Evolutionary conservation across 257 asterid genomes (phyloP).

Genomic region (Primulina eburnea): DNA sequence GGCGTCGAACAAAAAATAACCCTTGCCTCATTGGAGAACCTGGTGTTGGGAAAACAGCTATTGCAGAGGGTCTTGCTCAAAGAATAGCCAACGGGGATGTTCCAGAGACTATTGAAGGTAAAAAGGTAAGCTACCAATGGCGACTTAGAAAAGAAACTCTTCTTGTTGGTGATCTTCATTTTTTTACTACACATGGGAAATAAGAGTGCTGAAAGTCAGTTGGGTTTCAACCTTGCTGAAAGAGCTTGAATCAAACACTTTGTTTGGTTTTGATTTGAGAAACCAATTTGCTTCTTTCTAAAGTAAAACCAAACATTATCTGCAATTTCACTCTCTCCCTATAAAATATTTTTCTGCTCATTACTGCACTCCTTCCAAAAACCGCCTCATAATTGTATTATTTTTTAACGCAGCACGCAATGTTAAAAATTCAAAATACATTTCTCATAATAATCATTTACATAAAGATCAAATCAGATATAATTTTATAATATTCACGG

Average conservation of each 20-base stretch:
- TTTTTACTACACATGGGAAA: no score
- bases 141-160: not conserved
- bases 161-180: not conserved
- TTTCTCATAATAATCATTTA: no score
- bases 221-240: not conserved
- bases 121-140: conserved; percentile 3
- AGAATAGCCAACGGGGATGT: conserved; percentile 25
- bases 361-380: no score
- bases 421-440: no score
- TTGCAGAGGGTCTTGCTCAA: conserved; percentile 29
- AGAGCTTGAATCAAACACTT: not conserved
- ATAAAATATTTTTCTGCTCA: not conserved
- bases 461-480: no score
- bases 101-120: conserved; percentile 22
- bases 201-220: not conserved
- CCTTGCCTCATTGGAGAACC: conserved; percentile 31
- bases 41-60: conserved; percentile 30
- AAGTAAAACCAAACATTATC: not conserved
- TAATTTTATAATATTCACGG: no score
- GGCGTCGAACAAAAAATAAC: conserved; percentile 24
- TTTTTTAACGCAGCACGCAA: no score
- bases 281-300: not conserved
- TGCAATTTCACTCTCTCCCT: not conserved
- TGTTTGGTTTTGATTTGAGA: not conserved
- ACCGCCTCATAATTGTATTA: no score